Conservation (phyloP, 345 rosid genomes). For the Aquilaria yunnanensis region DNA sequence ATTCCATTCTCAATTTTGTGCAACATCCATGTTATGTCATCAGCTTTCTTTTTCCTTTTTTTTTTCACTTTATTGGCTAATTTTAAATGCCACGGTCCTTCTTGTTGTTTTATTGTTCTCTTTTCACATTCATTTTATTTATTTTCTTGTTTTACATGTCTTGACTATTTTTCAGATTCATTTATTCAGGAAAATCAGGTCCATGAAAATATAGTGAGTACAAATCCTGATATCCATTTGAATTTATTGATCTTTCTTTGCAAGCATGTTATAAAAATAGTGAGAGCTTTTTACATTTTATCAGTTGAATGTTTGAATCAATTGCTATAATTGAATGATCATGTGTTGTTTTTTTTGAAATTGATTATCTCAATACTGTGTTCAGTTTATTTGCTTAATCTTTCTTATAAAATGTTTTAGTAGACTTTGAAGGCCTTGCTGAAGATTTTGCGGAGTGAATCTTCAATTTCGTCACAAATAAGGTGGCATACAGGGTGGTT, state of each 20-base stretch:
- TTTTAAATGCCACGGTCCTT: too few relatives aligned
- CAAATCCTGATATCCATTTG: conserved; percentile 8
- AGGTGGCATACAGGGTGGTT: conserved; percentile 55
- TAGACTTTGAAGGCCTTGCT: conserved; percentile 43
- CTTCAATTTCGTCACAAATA: conserved; percentile 23
- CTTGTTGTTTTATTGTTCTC: too few relatives aligned
- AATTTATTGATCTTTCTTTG: conserved; percentile 1
- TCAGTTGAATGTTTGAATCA: too few relatives aligned
- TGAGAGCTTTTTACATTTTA: too few relatives aligned
- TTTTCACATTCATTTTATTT: background rate
- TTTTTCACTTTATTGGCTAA: background rate
- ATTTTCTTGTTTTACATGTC: conserved; percentile 23
- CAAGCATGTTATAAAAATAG: background rate
- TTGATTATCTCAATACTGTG: too few relatives aligned
- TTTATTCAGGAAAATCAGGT: conserved; percentile 18
- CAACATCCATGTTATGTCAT: background rate
- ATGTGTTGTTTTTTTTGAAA: too few relatives aligned
- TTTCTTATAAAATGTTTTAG: conserved; percentile 3
- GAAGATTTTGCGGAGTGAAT: conserved; percentile 36
- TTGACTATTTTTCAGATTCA: conserved; percentile 24
- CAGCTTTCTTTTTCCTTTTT: background rate
- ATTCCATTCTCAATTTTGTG: background rate
- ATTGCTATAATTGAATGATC: too few relatives aligned
- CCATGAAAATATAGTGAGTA: conserved; percentile 33
- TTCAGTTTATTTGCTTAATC: background rate